Evolutionary conservation across 1,139 yeast genomes (phyloP).

Genomic region (Magnusiomyces magnusii): DNA sequence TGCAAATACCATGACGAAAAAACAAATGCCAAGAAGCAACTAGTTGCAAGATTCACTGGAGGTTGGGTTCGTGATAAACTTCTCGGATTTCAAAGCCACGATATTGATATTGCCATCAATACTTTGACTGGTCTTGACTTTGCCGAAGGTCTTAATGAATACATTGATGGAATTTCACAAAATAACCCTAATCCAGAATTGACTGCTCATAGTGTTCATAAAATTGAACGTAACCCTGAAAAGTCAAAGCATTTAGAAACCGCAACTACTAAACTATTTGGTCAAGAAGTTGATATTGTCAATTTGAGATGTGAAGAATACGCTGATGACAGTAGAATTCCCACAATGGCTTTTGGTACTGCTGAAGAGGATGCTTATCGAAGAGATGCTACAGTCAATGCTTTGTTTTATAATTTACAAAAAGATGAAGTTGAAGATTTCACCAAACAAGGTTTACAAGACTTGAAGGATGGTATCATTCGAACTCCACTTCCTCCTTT

Average conservation of each 20-base stretch:
- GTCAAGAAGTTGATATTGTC: constrained; percentile 83
- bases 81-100: constrained; percentile 71
- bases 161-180: constrained; percentile 30
- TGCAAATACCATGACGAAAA: constrained; percentile 20
- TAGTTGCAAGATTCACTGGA: constrained; percentile 80
- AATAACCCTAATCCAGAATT: constrained; percentile 18
- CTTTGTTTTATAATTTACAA: constrained; percentile 76
- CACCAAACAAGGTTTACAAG: constrained; percentile 67
- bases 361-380: constrained; percentile 87
- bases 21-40: constrained; percentile 18
- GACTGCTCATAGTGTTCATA: constrained; percentile 45
- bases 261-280: constrained; percentile 81
- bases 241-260: constrained; percentile 95
- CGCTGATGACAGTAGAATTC: constrained; percentile 74
- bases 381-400: constrained; percentile 89
- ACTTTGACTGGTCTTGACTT: constrained; percentile 78
- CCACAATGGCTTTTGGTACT: constrained; percentile 63
- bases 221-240: constrained; percentile 86
- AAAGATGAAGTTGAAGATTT: constrained; percentile 70
- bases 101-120: constrained; percentile 86
- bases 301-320: constrained; percentile 84
- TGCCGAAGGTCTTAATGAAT: constrained; percentile 57
- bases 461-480: constrained; percentile 58
- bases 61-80: constrained; percentile 99
- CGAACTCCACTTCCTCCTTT: constrained; percentile 83